Percentiles rank a stretch among this genome's conserved stretches.
phyloP scores from a whole-genome alignment of 345 rosid genomes.

The Salix purpurea region DNA sequence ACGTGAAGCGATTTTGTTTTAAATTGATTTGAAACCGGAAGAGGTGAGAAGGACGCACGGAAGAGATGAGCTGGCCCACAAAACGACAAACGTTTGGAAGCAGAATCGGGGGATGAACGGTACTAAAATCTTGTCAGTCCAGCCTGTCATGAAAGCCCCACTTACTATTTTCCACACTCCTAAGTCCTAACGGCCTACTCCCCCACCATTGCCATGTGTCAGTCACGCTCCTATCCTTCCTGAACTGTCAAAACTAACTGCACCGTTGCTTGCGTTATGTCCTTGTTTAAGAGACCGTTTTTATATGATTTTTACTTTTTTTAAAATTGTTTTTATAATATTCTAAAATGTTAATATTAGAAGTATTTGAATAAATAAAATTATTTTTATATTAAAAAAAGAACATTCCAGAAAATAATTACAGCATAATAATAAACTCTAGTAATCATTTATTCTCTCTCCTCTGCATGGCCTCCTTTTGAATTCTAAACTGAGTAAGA shows the following conservation, averaged over 20 bases:
- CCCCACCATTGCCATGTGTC: conserved; percentile 33
- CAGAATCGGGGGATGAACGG: conserved; percentile 38
- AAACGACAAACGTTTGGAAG: conserved; percentile 48
- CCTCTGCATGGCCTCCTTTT: no score
- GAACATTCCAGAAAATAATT: no score
- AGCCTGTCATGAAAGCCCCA: conserved; percentile 40
- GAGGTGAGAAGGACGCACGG: conserved; percentile 32
- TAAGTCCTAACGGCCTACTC: conserved; percentile 30
- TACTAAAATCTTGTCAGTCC: conserved; percentile 42
- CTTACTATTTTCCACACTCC: neutral
- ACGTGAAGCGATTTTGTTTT: neutral
- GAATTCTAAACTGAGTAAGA: no score
- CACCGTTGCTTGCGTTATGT: conserved; percentile 12
- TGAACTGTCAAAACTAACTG: conserved; percentile 33
- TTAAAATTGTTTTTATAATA: no score
- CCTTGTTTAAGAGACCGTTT: no score
- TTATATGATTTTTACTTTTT: no score
- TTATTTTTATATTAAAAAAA: no score
- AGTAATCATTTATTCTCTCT: no score
- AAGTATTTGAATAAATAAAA: no score
- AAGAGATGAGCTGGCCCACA: conserved; percentile 37
- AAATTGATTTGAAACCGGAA: neutral
- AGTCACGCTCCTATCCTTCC: conserved; percentile 15
- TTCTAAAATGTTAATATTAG: no score
- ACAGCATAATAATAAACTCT: no score